These are phyloP conservation scores for Corymbia calophylla DNA, from an alignment of 441 rosid species.

Conservation along the genomic window DNA sequence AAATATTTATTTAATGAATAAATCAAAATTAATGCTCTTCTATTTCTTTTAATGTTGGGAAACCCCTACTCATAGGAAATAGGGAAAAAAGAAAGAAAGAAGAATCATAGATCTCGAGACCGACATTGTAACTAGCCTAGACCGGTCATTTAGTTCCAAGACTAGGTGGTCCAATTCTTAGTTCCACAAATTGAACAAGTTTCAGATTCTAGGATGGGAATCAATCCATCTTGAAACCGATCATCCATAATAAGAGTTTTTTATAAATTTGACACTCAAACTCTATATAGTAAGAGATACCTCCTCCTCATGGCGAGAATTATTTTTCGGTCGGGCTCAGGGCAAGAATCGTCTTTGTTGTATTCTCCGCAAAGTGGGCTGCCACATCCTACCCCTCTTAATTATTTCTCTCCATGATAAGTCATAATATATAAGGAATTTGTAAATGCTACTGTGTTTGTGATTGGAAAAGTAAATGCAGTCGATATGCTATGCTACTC, in stretches of 20 bases:
- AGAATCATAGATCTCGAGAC: background rate
- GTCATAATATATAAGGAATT: background rate
- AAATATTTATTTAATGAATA: background rate
- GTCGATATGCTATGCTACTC: background rate
- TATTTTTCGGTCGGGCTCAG: background rate
- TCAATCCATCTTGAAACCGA: fast-evolving
- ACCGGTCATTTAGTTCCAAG: background rate
- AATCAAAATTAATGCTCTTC: background rate
- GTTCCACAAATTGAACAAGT: background rate
- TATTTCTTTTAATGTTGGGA: background rate
- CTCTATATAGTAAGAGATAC: background rate
- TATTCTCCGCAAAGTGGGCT: background rate
- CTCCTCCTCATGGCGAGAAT: background rate
- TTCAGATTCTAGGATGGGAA: background rate
- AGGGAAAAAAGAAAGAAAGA: background rate
- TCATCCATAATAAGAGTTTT: background rate
- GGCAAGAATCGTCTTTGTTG: background rate
- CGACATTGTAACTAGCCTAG: background rate
- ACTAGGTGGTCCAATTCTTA: fast-evolving
- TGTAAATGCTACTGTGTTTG: background rate
- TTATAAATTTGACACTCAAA: background rate
- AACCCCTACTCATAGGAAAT: background rate
- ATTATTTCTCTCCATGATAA: background rate
- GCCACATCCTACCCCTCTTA: background rate
- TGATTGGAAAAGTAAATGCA: background rate